Conservation (phyloP, 345 rosid genomes). For the Ceriops tagal region DNA sequence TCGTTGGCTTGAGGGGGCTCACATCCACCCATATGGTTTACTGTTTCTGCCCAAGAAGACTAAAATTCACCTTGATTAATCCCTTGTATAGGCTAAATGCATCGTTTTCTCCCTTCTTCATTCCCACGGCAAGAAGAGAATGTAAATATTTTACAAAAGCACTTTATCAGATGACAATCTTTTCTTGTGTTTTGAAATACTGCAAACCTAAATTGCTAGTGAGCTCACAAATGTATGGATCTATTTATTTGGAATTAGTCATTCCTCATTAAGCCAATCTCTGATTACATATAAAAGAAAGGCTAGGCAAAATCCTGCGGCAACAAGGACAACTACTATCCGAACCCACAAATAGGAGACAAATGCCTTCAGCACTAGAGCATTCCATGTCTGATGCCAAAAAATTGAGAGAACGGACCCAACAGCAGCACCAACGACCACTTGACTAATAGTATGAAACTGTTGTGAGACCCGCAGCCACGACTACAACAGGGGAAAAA, state of each 20-base stretch:
- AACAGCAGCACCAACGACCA: constrained; percentile 59
- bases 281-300: constrained; percentile 44
- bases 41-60: no score
- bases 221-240: background rate
- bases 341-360: constrained; percentile 45
- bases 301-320: constrained; percentile 48
- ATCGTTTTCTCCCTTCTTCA: no score
- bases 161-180: background rate
- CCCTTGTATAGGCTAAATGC: no score
- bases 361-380: constrained; percentile 45
- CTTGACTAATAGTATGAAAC: constrained; percentile 70
- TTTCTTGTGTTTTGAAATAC: background rate
- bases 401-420: constrained; percentile 53
- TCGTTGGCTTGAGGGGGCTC: no score
- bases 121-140: no score
- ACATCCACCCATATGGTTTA: no score
- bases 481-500: constrained; percentile 41
- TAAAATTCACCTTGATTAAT: no score
- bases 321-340: constrained; percentile 35
- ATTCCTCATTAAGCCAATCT: constrained; percentile 58
- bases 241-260: constrained; percentile 14
- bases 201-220: background rate
- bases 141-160: background rate
- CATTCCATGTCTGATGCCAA: constrained; percentile 62
- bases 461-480: constrained; percentile 78